Base-by-base conservation (phyloP, 2,329 filamentous ascomycete genomes). In the Endocalyx cinctus region DNA sequence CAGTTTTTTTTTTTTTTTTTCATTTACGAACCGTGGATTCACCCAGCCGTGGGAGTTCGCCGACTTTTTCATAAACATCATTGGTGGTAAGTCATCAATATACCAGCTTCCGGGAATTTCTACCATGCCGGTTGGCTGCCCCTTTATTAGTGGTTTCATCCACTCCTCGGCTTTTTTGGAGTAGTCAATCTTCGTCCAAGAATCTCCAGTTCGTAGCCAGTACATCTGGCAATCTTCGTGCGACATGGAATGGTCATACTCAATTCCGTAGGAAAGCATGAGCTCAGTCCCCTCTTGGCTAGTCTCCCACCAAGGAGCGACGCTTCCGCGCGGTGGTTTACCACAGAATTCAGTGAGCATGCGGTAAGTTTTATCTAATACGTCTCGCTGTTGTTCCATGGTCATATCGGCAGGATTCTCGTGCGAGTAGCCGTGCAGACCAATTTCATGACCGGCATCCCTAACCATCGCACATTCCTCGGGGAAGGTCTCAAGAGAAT, bases 281-380 rank as follows among this genome's bases (percentile, higher is more conserved):
- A 84, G 58, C 42, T 84, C 74, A 0, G 75, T 74, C 4, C 79
- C 81, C 51, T 86, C 82, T 42, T 75, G 70, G 38, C 73, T 79
- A 0, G 75, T 79, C 51, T 87, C 83, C 83, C 82, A 88, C 52
- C 52, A 88, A 10, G 84, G 84, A 1, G 82, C 83, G 0, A 87
- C 83, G 25, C 72, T 80, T 1, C 84, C 84, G 1, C 81, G 66
- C 0, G 84, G 84, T 1, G 79, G 79, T 58, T 85, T 86, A 5
- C 84, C 79, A 25, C 72, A 74, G 48, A 89, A 83, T 0, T 82
- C 76, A 0, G 77, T 85, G 20, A 87, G 69, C 57, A 87, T 69
- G 15, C 72, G 71, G 52, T 80, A 86, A 13, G 82, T 86, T 58
- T 85, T 85, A 48, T 84, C 79, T 5, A 90, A 69, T 12, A 89